Conservation (phyloP, 2,329 filamentous ascomycete species). For the Fusarium secorum region DNA sequence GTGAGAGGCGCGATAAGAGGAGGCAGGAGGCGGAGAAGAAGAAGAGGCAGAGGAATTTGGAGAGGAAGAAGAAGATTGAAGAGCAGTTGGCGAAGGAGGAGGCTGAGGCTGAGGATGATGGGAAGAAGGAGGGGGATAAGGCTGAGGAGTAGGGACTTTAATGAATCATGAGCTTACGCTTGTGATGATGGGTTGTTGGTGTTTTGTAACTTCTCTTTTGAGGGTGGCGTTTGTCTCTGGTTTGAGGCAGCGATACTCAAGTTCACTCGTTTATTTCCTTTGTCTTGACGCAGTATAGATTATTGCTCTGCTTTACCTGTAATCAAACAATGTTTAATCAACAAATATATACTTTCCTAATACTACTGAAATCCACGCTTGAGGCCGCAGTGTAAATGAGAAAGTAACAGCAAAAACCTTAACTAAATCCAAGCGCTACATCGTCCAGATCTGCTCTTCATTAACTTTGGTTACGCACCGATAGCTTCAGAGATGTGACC, state of each 20-base stretch:
- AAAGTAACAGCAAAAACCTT: neutral
- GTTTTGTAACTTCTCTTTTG: neutral
- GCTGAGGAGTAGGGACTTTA: neutral
- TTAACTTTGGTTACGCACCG: no score
- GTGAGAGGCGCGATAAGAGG: neutral
- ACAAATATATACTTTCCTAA: fast-evolving
- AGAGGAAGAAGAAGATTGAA: neutral
- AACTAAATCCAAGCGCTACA: neutral
- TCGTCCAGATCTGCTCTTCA: neutral
- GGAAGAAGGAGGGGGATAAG: neutral
- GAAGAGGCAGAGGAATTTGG: neutral
- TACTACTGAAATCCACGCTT: fast-evolving
- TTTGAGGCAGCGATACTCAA: neutral
- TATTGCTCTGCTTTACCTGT: fast-evolving
- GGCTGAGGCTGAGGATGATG: neutral
- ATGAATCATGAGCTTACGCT: neutral
- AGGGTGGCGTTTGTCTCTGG: neutral
- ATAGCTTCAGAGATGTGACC: fast-evolving
- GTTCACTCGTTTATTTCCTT: neutral
- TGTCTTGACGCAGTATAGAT: neutral
- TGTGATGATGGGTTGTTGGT: neutral
- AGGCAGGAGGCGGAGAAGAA: neutral
- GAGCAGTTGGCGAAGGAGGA: neutral
- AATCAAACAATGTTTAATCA: neutral
- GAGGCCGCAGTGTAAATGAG: no score